A percentile compares a stretch with the other conserved stretches of the same genome.
phyloP scores from a whole-genome alignment of 1,284 basidiomycete species.

The Leccinum solheimii region DNA sequence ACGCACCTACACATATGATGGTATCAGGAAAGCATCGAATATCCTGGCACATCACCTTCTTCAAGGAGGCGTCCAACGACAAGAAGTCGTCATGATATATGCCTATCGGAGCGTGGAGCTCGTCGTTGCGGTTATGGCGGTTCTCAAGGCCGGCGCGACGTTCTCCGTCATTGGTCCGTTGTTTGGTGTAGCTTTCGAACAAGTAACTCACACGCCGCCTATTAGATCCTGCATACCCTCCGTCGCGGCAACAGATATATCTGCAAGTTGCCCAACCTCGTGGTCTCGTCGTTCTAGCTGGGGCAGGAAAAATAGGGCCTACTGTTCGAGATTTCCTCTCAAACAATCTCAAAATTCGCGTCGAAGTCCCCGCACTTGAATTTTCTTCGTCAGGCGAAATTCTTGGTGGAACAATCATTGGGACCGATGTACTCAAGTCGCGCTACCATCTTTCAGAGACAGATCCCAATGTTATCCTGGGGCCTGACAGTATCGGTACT shows the following conservation, averaged over 20 bases:
- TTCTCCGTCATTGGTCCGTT: constrained; percentile 93
- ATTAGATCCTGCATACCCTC: constrained; percentile 94
- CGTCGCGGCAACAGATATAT: constrained; percentile 94
- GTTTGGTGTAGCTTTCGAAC: constrained; percentile 6
- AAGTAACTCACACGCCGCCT: constrained; percentile 3
- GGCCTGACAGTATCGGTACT: constrained; percentile 95
- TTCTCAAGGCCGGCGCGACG: constrained; percentile 95
- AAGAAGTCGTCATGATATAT: constrained; percentile 99
- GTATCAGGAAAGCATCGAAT: constrained; percentile 86
- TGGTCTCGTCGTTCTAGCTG: constrained; percentile 90
- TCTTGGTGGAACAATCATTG: constrained; percentile 58
- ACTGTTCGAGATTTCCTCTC: constrained; percentile 86
- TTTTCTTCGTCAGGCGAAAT: constrained; percentile 66
- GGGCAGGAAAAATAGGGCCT: constrained; percentile 82
- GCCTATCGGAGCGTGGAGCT: constrained; percentile 96
- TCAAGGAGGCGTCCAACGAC: constrained; percentile 82
- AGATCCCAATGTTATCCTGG: constrained; percentile 83
- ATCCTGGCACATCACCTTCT: constrained; percentile 91
- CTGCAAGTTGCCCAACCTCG: constrained; percentile 92
- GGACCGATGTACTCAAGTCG: constrained; percentile 46
- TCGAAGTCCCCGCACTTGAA: constrained; percentile 90
- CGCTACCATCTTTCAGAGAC: constrained; percentile 57
- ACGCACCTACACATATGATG: constrained; percentile 74
- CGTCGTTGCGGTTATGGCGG: constrained; percentile 95
- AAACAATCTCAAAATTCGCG: constrained; percentile 82